These are phyloP conservation scores for Xanthoceras sorbifolium DNA, from an alignment of 345 rosid genomes.

Conservation along the genomic window DNA sequence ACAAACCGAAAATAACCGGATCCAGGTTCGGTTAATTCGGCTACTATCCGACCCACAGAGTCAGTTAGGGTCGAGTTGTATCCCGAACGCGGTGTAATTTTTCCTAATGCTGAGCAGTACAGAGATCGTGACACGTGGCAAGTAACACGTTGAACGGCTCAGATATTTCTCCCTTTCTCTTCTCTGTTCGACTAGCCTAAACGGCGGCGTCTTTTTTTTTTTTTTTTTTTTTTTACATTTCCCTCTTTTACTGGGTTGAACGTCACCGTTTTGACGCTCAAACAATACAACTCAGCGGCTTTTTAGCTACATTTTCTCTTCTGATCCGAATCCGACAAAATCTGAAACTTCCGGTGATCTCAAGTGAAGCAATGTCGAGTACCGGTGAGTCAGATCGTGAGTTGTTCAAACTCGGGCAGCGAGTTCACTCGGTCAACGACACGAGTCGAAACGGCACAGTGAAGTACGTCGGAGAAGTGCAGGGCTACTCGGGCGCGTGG, in stretches of 20 bases:
- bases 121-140: too few species aligned
- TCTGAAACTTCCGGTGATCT: background rate
- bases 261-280: background rate
- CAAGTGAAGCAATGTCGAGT: background rate
- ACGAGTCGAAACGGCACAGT: slow-evolving; percentile 72
- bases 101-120: too few species aligned
- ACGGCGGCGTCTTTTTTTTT: too few species aligned
- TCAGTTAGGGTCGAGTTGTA: background rate
- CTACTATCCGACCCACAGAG: background rate
- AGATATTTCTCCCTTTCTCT: too few species aligned
- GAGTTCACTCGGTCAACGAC: slow-evolving; percentile 68
- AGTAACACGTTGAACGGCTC: too few species aligned
- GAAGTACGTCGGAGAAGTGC: slow-evolving; percentile 65
- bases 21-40: too few species aligned
- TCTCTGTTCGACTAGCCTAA: too few species aligned
- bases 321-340: background rate
- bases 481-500: slow-evolving; percentile 70
- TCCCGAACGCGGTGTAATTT: background rate
- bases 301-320: background rate
- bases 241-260: too few species aligned
- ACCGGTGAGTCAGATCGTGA: slow-evolving; percentile 11
- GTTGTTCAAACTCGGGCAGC: slow-evolving; percentile 54
- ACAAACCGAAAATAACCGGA: too few species aligned
- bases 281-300: too few species aligned
- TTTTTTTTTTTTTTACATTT: too few species aligned